These are phyloP conservation scores for Pythium plurisporium DNA, from an alignment of 352 stramenopile genomes.

Conservation along the genomic window DNA sequence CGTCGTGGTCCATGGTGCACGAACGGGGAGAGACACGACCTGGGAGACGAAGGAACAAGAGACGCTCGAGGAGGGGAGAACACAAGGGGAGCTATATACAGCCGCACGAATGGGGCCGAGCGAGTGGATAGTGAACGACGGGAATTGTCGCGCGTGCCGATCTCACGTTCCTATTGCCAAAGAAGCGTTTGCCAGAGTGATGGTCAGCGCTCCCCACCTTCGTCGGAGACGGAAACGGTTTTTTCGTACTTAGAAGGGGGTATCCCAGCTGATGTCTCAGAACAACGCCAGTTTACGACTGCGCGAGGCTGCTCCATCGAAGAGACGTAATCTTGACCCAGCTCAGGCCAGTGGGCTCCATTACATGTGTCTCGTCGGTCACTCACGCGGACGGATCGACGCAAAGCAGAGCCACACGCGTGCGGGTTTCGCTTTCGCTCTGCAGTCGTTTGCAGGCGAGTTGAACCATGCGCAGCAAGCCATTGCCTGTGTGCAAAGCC, in stretches of 20 bases:
- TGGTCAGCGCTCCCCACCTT: no score
- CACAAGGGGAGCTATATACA: neutral
- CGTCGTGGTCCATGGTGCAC: neutral
- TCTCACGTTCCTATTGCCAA: neutral
- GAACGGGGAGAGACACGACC: neutral
- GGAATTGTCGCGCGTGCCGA: neutral
- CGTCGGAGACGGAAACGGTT: neutral
- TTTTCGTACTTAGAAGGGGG: conserved; percentile 6
- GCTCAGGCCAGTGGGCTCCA: no score
- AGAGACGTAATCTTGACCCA: no score
- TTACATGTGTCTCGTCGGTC: no score
- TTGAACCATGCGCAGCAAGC: conserved; percentile 14
- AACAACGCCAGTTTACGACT: neutral
- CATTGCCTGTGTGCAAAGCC: conserved; percentile 9
- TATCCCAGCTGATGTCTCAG: neutral
- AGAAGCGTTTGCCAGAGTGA: neutral
- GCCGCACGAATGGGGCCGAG: neutral
- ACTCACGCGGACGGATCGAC: no score
- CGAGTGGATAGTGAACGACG: neutral
- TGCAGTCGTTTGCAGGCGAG: conserved; percentile 8
- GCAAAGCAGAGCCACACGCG: no score
- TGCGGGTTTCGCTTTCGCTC: no score
- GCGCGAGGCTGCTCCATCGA: no score
- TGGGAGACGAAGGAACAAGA: neutral
- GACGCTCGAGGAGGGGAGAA: neutral